Conservation (phyloP, 306 rosid species). For the Senna siamea region DNA sequence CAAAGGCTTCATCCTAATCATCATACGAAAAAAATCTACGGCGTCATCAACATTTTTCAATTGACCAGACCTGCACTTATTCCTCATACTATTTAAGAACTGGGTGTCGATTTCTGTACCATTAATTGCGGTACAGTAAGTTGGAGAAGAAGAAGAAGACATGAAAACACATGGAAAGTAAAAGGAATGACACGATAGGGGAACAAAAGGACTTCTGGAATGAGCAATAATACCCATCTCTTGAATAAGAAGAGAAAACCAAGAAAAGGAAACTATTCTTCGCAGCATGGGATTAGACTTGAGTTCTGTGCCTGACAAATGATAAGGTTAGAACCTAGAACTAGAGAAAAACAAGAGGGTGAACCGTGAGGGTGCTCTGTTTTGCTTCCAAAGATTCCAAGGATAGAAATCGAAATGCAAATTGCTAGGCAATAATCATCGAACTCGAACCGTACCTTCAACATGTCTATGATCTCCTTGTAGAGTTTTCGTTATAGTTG, state of each 20-base stretch:
- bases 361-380: not conserved
- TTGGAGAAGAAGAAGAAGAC: not conserved
- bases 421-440: not conserved
- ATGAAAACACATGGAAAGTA: not conserved
- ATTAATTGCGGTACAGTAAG: conserved; percentile 7
- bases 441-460: not conserved
- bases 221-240: not conserved
- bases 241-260: not conserved
- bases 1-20: not conserved
- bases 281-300: not conserved
- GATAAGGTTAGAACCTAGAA: too few relatives aligned
- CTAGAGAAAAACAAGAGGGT: too few relatives aligned
- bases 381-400: not conserved
- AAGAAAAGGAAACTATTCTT: not conserved
- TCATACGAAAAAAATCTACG: not conserved
- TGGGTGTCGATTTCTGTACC: not conserved
- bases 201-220: not conserved
- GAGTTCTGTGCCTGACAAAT: not conserved
- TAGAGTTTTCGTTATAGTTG: not conserved
- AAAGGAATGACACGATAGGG: not conserved
- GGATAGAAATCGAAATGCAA: not conserved
- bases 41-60: not conserved
- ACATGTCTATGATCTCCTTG: not conserved
- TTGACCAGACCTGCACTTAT: not conserved
- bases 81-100: not conserved